Evolutionary conservation across 495 filamentous ascomycete genomes (phyloP), one percentile per base, ranked within the genome.

Genomic region (Penicillium desertorum): DNA sequence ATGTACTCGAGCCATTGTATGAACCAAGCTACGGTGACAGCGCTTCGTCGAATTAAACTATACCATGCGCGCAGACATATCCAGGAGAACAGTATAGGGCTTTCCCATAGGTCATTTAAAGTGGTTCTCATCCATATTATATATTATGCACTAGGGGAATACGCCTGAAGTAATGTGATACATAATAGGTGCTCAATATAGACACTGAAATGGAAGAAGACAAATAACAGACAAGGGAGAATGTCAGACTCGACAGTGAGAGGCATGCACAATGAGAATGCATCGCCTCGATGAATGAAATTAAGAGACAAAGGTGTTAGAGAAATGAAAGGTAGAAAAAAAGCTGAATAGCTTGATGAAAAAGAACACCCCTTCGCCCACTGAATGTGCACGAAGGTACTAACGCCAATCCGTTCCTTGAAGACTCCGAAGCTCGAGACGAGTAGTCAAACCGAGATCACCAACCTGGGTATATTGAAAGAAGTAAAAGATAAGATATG

Each of bases 211-310:
- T 39, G 57, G 27, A 49, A 47, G 30, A 45, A 57, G 27, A 50
- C 29, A 50, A 29, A 22, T 19, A 14, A 19, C 19, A 16, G 51
- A 32, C 9, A 39, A 39, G 29, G 12, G 17, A 51, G n/a, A 19
- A 32, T 43, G 51, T 11, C 32, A 51, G 48, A 29, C 39, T 30
- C 10, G 37, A 22, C 39, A 16, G 48, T 79, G 69, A 54, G 80
- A 86, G 19, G 66, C 0, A 83, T 72, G 17, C 83, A 79, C 7
- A 86, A 66, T 19, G 81, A 83, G 59, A 85, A 86, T 5, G 75
- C 79, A 17, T 71, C 77, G 42, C 7, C 29, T 27, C 30, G 10
- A 17, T 27, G 12, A 23, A 54, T 22, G n/a, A 45, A 32, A 44
- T 19, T n/a, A 39, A 39, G 34, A 51, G 12, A 44, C 8, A 25